Evolutionary conservation across 75 land plant species (phyloP), one percentile per base, ranked within the genome.

Genomic region (Larix kaempferi): DNA sequence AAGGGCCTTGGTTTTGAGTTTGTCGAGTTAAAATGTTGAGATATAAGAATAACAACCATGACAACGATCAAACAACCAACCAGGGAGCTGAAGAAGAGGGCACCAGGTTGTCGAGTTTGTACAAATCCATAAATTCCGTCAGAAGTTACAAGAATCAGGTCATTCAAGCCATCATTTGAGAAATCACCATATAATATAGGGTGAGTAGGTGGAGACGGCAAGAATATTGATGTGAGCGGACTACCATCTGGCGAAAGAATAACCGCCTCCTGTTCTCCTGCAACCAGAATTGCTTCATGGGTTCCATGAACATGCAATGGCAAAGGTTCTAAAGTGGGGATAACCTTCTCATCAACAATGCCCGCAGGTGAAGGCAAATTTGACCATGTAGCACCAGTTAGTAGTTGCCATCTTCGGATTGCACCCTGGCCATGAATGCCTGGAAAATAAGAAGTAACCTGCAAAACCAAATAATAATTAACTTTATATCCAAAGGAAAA

Each of bases 41-140:
- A 85, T 12, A 98, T 82, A 65, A 95, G 91, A 22, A 98, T 86
- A 73, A 93, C 98, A 59, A 78, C 95, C 95, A 98, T 98, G 58
- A 95, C 83, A 44, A 95, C 75, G 49, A 98, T 88, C 56, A 98
- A 85, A 81, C 93, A 93, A 6, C 96, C 99, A 57, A 98, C 96
- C 52, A 98, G 81, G 12, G 93, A 91, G 80, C 98, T 98, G 78
- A 98, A 98, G 78, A 98, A 90, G 27, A 95, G 81, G 63, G 95
- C 98, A 14, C 99, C 99, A n/a, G 98, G 99, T 66, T 97, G 99
- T 79, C 93, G 86, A 21, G 92, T 90, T 82, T 98, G 99, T 13
- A 95, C 96, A 88, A 89, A 98, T 4, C 99, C 99, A 79, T 95
- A 98, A 0, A 95, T 81, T 41, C 96, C 98, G 78, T 71, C 82